Percentiles rank a stretch among this genome's conserved stretches.
These are phyloP conservation scores for Arachis stenosperma DNA, from an alignment of 306 rosid species.

Conservation along the genomic window DNA sequence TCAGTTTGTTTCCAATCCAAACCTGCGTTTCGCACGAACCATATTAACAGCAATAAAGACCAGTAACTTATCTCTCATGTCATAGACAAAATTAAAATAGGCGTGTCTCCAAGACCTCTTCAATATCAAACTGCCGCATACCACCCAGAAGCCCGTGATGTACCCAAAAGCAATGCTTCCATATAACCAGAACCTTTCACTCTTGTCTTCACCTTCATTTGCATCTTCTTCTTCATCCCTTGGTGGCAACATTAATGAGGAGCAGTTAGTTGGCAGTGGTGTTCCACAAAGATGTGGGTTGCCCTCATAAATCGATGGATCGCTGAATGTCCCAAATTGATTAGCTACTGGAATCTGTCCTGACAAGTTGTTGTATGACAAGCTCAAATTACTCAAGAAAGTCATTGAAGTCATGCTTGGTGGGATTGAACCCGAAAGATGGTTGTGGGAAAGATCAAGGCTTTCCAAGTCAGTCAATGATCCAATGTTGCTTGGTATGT, in stretches of 20 bases:
- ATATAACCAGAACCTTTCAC: conserved; percentile 26
- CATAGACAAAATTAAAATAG: conserved; percentile 20
- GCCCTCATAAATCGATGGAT: conserved; percentile 29
- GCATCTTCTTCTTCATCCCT: conserved; percentile 24
- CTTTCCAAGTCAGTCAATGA: conserved; percentile 22
- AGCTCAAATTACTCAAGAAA: conserved; percentile 19
- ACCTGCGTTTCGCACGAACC: conserved; percentile 5
- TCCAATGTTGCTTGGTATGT: conserved; percentile 25
- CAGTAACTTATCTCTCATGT: conserved; percentile 10
- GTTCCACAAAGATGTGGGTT: conserved; percentile 27
- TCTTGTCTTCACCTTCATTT: conserved; percentile 16
- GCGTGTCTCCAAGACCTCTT: conserved; percentile 40
- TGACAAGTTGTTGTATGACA: conserved; percentile 35
- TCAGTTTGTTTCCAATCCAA: conserved; percentile 23
- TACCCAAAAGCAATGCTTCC: conserved; percentile 20
- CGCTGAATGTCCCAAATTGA: conserved; percentile 19
- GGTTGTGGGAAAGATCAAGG: conserved; percentile 38
- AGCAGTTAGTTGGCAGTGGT: conserved; percentile 8
- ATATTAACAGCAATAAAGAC: neutral
- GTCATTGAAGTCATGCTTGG: conserved; percentile 32
- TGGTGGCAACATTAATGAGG: neutral
- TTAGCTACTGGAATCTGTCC: conserved; percentile 30
- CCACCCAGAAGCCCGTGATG: conserved; percentile 24
- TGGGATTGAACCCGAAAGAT: conserved; percentile 32
- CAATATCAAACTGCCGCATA: conserved; percentile 26